These are phyloP conservation scores for Leucosporidium creatinivorum DNA, from an alignment of 768 basidiomycete genomes.

Conservation along the genomic window DNA sequence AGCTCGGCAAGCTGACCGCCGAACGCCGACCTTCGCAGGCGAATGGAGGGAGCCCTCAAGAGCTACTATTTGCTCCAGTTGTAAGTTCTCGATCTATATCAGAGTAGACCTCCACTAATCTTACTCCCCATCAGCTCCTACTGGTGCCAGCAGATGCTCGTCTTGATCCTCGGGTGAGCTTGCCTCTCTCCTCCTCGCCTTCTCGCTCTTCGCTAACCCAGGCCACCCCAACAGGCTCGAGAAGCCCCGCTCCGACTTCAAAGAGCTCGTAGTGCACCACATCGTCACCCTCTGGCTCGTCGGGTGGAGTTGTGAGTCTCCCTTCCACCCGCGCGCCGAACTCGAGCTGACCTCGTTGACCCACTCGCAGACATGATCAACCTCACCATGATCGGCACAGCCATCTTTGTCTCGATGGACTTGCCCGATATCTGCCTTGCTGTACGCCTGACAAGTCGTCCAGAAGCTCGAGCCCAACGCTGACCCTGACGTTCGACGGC, in stretches of 20 bases:
- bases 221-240: constrained; percentile 50
- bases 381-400: constrained; percentile 78
- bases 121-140: constrained; percentile 49
- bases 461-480: neutral
- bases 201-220: neutral
- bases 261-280: constrained; percentile 82
- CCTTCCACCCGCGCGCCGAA: neutral
- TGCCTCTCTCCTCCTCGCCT: too few relatives aligned
- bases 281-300: constrained; percentile 90
- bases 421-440: constrained; percentile 82
- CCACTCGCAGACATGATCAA: constrained; percentile 52
- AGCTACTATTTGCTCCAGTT: constrained; percentile 87
- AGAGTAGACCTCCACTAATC: too few relatives aligned
- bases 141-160: constrained; percentile 88
- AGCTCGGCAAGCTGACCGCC: neutral
- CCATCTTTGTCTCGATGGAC: constrained; percentile 95
- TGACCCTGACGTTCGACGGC: neutral
- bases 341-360: neutral
- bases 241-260: constrained; percentile 87
- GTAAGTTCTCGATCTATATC: neutral
- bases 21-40: constrained; percentile 50
- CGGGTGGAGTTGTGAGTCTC: constrained; percentile 54
- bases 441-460: constrained; percentile 46
- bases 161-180: constrained; percentile 57
- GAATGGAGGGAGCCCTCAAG: constrained; percentile 77